These are phyloP conservation scores for Filosporella fistucella DNA, from an alignment of 495 filamentous ascomycete genomes.

Conservation along the genomic window DNA sequence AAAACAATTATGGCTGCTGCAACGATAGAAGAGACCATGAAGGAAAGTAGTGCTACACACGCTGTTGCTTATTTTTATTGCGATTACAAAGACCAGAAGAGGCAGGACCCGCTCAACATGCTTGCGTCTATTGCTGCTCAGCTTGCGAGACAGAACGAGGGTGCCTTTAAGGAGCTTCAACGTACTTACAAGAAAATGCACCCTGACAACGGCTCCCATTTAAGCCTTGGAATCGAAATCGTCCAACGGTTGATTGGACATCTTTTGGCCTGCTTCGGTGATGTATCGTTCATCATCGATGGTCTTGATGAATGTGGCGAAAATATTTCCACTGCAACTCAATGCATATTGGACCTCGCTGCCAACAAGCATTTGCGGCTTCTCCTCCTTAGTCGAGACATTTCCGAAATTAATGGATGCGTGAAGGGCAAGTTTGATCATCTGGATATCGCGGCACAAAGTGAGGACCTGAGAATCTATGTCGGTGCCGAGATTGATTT, in stretches of 20 bases:
- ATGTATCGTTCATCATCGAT: neutral
- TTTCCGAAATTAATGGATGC: neutral
- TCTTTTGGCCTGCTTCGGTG: neutral
- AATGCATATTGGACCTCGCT: neutral
- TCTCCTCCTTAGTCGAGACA: neutral
- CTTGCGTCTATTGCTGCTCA: neutral
- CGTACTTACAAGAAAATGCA: neutral
- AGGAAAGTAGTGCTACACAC: neutral
- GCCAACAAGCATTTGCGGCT: neutral
- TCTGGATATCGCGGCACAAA: conserved; percentile 25
- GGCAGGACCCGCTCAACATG: neutral
- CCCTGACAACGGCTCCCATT: neutral
- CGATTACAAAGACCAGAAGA: conserved; percentile 4
- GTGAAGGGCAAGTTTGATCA: neutral
- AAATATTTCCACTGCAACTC: neutral
- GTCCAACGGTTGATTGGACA: neutral
- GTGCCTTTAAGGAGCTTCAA: neutral
- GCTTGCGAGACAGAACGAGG: neutral
- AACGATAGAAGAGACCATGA: conserved; percentile 19
- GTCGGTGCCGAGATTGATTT: conserved; percentile 30
- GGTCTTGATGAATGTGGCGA: conserved; percentile 4
- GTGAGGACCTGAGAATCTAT: conserved; percentile 28
- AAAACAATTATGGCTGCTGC: conserved; percentile 29
- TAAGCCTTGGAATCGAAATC: neutral
- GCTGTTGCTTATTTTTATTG: conserved; percentile 6